Evolutionary conservation across 1,284 basidiomycete genomes (phyloP).

Genomic region (Heterobasidion parviporum): DNA sequence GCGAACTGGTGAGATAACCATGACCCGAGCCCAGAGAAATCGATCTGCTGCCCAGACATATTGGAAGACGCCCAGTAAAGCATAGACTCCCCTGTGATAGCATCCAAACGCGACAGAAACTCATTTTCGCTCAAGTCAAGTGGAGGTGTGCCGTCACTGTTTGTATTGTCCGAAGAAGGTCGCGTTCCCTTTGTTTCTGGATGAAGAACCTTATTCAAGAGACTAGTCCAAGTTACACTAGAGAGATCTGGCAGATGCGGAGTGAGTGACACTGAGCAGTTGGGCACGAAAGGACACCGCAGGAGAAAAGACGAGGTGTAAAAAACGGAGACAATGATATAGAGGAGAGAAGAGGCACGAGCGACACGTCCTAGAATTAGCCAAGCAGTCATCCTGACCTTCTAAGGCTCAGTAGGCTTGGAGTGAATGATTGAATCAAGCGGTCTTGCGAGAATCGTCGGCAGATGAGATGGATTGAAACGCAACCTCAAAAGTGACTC

Average conservation of each 20-base stretch:
- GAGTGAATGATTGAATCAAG: not conserved
- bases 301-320: not conserved
- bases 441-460: not conserved
- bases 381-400: not conserved
- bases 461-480: too few relatives aligned
- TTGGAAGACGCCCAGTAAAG: not conserved
- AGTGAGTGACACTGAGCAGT: not conserved
- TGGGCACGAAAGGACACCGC: not conserved
- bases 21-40: not conserved
- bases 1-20: slow-evolving; percentile 2
- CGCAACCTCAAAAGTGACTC: too few relatives aligned
- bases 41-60: not conserved
- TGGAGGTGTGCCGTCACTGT: too few relatives aligned
- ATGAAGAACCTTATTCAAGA: too few relatives aligned
- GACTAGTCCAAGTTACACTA: too few relatives aligned
- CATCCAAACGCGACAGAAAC: not conserved
- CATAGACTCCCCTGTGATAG: not conserved
- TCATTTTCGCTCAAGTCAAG: not conserved
- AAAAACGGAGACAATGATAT: not conserved
- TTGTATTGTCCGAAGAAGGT: too few relatives aligned
- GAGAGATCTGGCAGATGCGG: not conserved
- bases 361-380: not conserved
- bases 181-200: too few relatives aligned
- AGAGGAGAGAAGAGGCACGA: not conserved
- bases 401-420: not conserved